These are phyloP conservation scores for Fonsecaea multimorphosa DNA, from an alignment of 2,329 filamentous ascomycete species.

Conservation along the genomic window DNA sequence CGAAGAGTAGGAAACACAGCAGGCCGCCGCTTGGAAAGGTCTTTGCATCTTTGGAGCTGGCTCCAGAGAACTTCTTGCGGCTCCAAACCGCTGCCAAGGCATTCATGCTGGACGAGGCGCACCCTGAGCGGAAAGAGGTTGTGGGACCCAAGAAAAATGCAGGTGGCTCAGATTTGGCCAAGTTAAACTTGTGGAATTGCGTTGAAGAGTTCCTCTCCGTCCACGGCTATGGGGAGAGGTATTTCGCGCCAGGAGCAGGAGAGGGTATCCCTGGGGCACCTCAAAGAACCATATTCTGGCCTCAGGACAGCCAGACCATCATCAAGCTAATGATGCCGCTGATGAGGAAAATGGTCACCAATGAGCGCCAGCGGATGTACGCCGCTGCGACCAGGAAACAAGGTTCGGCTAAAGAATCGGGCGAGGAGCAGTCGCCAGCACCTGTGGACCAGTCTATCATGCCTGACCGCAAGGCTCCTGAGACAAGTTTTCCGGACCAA, in stretches of 20 bases:
- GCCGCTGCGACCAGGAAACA: conserved; percentile 62
- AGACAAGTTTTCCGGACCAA: conserved; percentile 4
- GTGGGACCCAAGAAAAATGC: conserved; percentile 61
- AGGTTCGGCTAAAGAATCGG: conserved; percentile 39
- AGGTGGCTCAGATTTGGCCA: conserved; percentile 63
- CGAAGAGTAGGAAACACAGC: conserved; percentile 61
- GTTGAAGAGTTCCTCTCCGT: conserved; percentile 60
- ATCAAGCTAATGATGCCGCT: conserved; percentile 64
- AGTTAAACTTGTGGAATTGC: conserved; percentile 62
- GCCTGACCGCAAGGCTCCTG: conserved; percentile 2
- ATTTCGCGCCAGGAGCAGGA: conserved; percentile 49
- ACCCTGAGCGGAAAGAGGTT: conserved; percentile 63
- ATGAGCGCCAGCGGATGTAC: conserved; percentile 64
- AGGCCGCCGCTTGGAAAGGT: conserved; percentile 65
- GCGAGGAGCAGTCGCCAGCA: conserved; percentile 16
- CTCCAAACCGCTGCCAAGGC: conserved; percentile 62
- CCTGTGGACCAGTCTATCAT: conserved; percentile 12
- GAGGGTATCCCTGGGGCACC: conserved; percentile 47
- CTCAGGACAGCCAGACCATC: conserved; percentile 61
- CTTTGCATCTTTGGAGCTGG: conserved; percentile 62
- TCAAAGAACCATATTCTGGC: conserved; percentile 58
- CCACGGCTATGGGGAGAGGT: conserved; percentile 59
- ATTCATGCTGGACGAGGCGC: conserved; percentile 62
- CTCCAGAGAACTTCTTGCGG: conserved; percentile 62
- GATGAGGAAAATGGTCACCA: conserved; percentile 64